A percentile compares a stretch with the other conserved stretches of the same genome.
Conservation (phyloP, 2,329 filamentous ascomycete species). For the Colletotrichum costaricense region DNA sequence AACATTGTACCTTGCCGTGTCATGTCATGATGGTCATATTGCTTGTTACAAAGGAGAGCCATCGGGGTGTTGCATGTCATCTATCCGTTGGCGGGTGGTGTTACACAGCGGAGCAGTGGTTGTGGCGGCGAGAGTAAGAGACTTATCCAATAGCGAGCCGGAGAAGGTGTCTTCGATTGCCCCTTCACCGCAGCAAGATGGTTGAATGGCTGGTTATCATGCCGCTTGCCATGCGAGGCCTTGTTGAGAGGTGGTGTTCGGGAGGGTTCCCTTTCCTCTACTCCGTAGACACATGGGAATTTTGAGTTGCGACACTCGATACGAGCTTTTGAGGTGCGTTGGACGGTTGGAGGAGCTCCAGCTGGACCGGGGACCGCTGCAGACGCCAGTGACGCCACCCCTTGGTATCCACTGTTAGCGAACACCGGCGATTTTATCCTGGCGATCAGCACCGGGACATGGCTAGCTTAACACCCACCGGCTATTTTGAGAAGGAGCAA, state of each 20-base stretch:
- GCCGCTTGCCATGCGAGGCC: not conserved
- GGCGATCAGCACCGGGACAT: conserved; percentile 25
- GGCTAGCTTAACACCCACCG: conserved; percentile 11
- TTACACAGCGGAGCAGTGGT: conserved; percentile 11
- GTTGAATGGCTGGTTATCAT: not conserved
- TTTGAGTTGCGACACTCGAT: conserved; percentile 9
- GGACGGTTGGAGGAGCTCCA: not conserved
- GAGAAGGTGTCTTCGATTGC: not conserved
- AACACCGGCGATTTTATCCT: conserved; percentile 2
- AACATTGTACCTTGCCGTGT: conserved; percentile 18
- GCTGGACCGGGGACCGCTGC: conserved; percentile 27
- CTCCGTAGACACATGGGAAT: not conserved
- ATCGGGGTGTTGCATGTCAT: conserved; percentile 8
- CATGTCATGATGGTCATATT: conserved; percentile 13
- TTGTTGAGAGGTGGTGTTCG: not conserved
- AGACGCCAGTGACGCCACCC: conserved; percentile 19
- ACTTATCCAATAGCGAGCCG: not conserved
- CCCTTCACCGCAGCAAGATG: not conserved
- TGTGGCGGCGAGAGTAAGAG: conserved; percentile 3
- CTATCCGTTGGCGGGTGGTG: conserved; percentile 4
- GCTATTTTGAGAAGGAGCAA: conserved; percentile 16
- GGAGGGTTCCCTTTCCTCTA: not conserved
- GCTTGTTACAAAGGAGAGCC: conserved; percentile 20
- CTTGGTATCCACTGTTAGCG: conserved; percentile 20
- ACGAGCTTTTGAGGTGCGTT: conserved; percentile 17